phyloP scores from a whole-genome alignment of 2,329 filamentous ascomycete species.

The Rhinocladiella mackenziei region DNA sequence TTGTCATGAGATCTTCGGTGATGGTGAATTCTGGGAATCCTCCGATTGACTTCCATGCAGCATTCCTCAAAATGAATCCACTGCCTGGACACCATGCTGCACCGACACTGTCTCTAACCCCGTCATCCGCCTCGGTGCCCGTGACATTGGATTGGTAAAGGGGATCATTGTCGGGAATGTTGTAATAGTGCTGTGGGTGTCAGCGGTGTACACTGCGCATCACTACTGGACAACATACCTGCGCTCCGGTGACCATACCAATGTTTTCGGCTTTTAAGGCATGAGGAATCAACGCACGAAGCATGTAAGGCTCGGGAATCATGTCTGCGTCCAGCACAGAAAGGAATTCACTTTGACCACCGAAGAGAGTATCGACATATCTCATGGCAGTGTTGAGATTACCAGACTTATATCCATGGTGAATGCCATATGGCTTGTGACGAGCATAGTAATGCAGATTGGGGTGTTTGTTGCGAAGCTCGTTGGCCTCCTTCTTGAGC shows the following conservation, averaged over 20 bases:
- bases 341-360: constrained; percentile 53
- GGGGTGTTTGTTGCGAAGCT: constrained; percentile 35
- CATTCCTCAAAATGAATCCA: constrained; percentile 30
- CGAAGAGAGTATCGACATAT: constrained; percentile 39
- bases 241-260: constrained; percentile 35
- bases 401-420: constrained; percentile 39
- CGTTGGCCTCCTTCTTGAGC: constrained; percentile 35
- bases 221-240: constrained; percentile 14
- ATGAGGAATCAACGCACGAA: constrained; percentile 38
- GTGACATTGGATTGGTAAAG: constrained; percentile 31
- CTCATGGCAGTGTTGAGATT: constrained; percentile 44
- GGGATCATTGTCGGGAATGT: constrained; percentile 30
- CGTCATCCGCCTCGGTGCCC: constrained; percentile 36
- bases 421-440: constrained; percentile 36
- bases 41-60: constrained; percentile 31
- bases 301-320: constrained; percentile 40
- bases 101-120: constrained; percentile 29
- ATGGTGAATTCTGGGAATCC: constrained; percentile 31
- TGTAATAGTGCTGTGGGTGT: constrained; percentile 31
- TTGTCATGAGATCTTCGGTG: constrained; percentile 32
- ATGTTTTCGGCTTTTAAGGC: constrained; percentile 31
- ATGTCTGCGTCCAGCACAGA: constrained; percentile 65
- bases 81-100: constrained; percentile 32
- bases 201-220: background rate
- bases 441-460: constrained; percentile 43